Conservation (phyloP, 805 yeast genomes). For the Candida saitoana region DNA sequence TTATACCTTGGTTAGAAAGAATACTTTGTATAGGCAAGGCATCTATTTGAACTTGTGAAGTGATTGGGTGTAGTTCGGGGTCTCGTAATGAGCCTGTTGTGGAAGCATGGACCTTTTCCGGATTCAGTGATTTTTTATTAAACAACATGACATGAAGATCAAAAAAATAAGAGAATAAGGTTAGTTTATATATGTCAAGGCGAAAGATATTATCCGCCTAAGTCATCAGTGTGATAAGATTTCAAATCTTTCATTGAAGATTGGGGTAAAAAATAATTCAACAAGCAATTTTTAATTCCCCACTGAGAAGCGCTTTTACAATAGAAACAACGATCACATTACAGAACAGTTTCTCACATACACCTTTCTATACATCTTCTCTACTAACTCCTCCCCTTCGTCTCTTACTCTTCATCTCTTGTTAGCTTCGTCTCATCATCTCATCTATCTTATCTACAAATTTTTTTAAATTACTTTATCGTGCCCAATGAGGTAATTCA, state of each 20-base stretch:
- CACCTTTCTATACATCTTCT: too few species aligned
- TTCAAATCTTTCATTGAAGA: not conserved
- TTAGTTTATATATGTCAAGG: not conserved
- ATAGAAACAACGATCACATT: too few species aligned
- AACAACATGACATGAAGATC: not conserved
- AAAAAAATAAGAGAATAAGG: not conserved
- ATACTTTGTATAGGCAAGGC: conserved; percentile 34
- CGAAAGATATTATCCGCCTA: not conserved
- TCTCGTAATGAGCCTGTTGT: conserved; percentile 6
- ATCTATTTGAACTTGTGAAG: conserved; percentile 30
- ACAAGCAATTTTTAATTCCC: not conserved
- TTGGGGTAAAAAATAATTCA: not conserved
- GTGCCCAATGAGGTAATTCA: too few species aligned
- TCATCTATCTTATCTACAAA: too few species aligned
- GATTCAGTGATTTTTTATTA: not conserved
- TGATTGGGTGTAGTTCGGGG: conserved; percentile 16
- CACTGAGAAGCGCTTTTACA: too few species aligned
- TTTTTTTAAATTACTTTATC: too few species aligned
- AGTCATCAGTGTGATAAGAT: not conserved
- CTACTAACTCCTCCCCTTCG: too few species aligned
- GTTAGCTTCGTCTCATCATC: too few species aligned
- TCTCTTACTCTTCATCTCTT: too few species aligned
- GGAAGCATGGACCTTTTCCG: not conserved
- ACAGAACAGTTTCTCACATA: too few species aligned
- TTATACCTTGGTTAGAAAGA: conserved; percentile 34